A percentile compares a stretch with the other conserved stretches of the same genome.
Evolutionary conservation across 208 protist genomes (phyloP).

Genomic region (Trypanosoma platydactyli): DNA sequence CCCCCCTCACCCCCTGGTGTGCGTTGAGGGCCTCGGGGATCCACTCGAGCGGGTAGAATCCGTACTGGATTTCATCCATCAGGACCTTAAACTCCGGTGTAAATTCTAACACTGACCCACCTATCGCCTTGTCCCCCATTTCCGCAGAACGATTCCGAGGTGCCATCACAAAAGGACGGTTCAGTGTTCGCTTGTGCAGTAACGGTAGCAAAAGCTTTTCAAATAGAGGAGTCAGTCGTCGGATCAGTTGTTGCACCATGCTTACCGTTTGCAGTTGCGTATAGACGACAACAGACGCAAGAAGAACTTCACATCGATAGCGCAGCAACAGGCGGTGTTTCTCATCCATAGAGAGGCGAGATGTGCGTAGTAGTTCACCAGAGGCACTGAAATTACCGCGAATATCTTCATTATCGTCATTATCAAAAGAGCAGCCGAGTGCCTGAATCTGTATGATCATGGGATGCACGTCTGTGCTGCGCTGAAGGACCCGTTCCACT

Average conservation of each 20-base stretch:
- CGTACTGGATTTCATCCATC: conserved; percentile 71
- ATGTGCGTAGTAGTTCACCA: conserved; percentile 12
- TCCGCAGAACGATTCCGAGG: background rate
- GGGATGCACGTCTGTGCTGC: conserved; percentile 44
- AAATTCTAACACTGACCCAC: conserved; percentile 27
- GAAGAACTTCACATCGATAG: conserved; percentile 70
- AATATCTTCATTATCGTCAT: conserved; percentile 15
- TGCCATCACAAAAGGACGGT: conserved; percentile 8
- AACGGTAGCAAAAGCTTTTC: conserved; percentile 29
- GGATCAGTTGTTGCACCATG: conserved; percentile 65
- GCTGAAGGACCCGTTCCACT: conserved; percentile 46
- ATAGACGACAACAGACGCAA: conserved; percentile 66
- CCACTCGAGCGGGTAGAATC: conserved; percentile 87
- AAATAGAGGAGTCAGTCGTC: conserved; percentile 67
- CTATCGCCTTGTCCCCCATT: background rate
- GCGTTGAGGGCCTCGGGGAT: conserved; percentile 45
- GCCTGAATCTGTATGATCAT: conserved; percentile 77
- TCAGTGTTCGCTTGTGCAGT: conserved; percentile 17
- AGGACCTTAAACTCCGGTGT: conserved; percentile 54
- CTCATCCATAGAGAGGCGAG: conserved; percentile 33
- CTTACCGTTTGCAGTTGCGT: conserved; percentile 73
- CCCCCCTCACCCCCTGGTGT: background rate
- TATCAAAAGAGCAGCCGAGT: conserved; percentile 27
- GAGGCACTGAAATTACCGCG: conserved; percentile 6
- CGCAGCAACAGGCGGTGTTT: conserved; percentile 49